These are phyloP conservation scores for Bertia moriformis DNA, from an alignment of 2,329 filamentous ascomycete species.

Conservation along the genomic window DNA sequence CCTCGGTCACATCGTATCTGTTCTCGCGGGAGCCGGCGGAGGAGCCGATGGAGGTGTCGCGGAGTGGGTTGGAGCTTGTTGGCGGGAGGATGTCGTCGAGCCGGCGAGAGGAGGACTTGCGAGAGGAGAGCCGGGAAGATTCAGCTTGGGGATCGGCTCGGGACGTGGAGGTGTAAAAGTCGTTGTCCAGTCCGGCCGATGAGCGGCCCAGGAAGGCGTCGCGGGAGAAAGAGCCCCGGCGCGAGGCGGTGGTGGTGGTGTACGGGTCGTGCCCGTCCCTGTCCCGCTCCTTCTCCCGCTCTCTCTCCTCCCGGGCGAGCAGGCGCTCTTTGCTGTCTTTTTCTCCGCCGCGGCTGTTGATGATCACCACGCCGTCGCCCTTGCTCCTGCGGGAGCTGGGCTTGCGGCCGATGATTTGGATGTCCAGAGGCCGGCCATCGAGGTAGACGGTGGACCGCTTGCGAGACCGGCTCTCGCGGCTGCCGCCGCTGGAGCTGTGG, in stretches of 20 bases:
- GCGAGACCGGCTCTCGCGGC: not conserved
- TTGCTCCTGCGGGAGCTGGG: not conserved
- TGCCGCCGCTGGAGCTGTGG: not conserved
- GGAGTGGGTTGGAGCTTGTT: too few relatives aligned
- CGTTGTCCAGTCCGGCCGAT: not conserved
- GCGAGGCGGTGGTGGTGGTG: not conserved
- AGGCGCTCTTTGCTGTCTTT: not conserved
- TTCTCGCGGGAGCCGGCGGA: not conserved
- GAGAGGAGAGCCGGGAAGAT: too few relatives aligned
- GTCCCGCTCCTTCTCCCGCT: not conserved
- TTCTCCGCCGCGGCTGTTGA: not conserved
- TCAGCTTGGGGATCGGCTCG: not conserved
- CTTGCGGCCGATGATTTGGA: not conserved
- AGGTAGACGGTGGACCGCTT: not conserved
- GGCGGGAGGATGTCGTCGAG: not conserved
- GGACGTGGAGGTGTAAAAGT: not conserved
- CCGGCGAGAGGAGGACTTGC: too few relatives aligned
- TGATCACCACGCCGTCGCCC: not conserved
- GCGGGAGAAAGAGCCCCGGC: not conserved
- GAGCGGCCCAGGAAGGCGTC: not conserved
- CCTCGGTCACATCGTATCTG: not conserved
- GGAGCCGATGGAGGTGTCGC: too few relatives aligned
- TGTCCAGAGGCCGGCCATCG: too few relatives aligned
- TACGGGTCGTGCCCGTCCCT: not conserved
- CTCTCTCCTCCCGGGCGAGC: not conserved